Conservation (phyloP, 306 rosid species). For the Fragaria iinumae region DNA sequence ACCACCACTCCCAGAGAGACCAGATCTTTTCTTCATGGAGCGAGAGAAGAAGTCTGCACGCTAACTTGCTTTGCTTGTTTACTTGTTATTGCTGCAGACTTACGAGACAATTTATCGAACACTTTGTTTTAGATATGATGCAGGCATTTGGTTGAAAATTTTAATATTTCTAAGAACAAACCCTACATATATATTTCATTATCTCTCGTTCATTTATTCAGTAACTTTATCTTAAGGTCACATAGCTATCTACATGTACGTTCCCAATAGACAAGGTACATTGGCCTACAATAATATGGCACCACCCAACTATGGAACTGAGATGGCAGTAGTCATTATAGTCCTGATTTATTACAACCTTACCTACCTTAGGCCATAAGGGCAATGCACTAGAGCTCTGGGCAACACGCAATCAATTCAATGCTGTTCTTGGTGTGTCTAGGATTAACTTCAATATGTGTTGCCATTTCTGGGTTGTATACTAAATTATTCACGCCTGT, state of each 20-base stretch:
- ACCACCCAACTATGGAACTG: not conserved
- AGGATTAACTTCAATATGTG: not conserved
- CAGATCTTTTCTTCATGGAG: not conserved
- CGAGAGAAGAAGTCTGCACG: not conserved
- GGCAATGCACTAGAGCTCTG: not conserved
- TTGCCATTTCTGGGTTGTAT: constrained; percentile 2
- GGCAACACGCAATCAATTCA: not conserved
- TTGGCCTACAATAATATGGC: constrained; percentile 8
- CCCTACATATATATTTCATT: not conserved
- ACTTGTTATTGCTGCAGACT: too few species aligned
- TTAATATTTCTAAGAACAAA: not conserved
- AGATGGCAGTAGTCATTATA: not conserved
- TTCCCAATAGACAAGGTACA: not conserved
- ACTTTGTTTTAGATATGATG: not conserved
- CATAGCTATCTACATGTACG: not conserved
- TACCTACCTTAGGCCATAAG: not conserved
- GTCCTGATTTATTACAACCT: not conserved
- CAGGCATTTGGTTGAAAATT: not conserved
- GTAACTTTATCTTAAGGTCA: not conserved
- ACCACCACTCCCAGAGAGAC: not conserved
- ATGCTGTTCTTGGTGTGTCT: not conserved
- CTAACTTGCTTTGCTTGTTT: not conserved
- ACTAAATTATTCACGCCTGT: not conserved
- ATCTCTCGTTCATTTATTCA: not conserved
- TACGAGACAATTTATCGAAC: not conserved